Evolutionary conservation across 306 rosid species (phyloP).

Genomic region (Rosa persica): DNA sequence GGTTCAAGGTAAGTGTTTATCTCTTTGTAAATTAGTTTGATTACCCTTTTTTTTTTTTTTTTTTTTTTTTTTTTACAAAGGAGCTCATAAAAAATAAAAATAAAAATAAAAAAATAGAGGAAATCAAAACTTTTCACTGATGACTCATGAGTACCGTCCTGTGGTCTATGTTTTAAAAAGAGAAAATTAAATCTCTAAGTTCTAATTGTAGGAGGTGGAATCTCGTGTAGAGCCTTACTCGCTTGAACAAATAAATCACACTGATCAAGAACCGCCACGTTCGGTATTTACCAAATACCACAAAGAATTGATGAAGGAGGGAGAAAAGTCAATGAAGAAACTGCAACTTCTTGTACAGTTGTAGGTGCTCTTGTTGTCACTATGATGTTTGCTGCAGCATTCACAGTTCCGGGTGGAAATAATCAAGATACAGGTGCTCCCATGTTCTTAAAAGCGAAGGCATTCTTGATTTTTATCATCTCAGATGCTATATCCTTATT

Average conservation of each 20-base stretch:
- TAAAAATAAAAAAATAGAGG: no score
- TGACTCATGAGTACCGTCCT: no score
- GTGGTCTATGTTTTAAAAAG: no score
- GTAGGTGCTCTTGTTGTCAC: slow-evolving; percentile 43
- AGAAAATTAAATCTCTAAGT: neutral
- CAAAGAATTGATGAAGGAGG: slow-evolving; percentile 18
- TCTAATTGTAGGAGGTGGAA: slow-evolving; percentile 3
- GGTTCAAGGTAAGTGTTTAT: neutral
- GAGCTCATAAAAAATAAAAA: no score
- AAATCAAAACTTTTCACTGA: no score
- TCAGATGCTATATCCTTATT: slow-evolving; percentile 34
- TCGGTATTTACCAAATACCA: slow-evolving; percentile 32
- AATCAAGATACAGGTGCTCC: neutral
- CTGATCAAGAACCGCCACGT: slow-evolving; percentile 5
- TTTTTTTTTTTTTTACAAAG: no score
- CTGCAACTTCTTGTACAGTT: slow-evolving; percentile 41
- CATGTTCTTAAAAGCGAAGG: neutral
- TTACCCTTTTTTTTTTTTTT: no score
- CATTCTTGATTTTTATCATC: slow-evolving; percentile 12
- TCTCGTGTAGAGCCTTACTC: accelerated
- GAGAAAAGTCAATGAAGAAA: slow-evolving; percentile 44
- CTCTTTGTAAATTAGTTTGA: neutral
- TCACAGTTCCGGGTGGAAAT: slow-evolving; percentile 42
- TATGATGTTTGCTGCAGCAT: slow-evolving; percentile 42
- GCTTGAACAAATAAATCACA: neutral